These are phyloP conservation scores for Colletotrichum trifolii DNA, from an alignment of 2,329 filamentous ascomycete genomes.

Conservation along the genomic window DNA sequence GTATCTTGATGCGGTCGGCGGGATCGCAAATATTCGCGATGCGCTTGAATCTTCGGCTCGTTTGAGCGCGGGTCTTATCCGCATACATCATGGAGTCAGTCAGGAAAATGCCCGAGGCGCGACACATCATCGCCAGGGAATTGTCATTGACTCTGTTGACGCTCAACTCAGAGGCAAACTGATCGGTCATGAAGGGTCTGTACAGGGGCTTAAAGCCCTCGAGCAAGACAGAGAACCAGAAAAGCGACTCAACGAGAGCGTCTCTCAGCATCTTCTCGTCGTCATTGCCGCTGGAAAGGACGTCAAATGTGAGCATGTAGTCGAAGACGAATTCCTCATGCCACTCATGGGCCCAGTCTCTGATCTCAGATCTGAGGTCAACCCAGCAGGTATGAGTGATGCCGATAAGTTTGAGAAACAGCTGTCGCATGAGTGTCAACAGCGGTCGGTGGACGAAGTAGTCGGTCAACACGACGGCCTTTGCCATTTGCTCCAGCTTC, in stretches of 20 bases:
- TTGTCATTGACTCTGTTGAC: slow-evolving; percentile 1
- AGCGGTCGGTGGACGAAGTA: slow-evolving; percentile 30
- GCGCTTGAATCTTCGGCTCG: slow-evolving; percentile 18
- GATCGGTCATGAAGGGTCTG: slow-evolving; percentile 1
- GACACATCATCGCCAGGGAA: background rate
- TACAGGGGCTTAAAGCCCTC: background rate
- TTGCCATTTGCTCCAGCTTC: slow-evolving; percentile 7
- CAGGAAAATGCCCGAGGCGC: slow-evolving; percentile 19
- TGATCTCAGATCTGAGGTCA: slow-evolving; percentile 1
- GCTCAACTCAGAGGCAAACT: slow-evolving; percentile 8
- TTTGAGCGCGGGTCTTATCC: slow-evolving; percentile 15
- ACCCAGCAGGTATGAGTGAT: slow-evolving; percentile 12
- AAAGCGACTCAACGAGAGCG: slow-evolving; percentile 25
- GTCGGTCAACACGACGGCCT: slow-evolving; percentile 14
- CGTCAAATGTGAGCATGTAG: slow-evolving; percentile 15
- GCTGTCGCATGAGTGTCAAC: slow-evolving; percentile 18
- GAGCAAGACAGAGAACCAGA: slow-evolving; percentile 10
- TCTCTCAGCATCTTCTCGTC: slow-evolving; percentile 26
- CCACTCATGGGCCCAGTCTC: background rate
- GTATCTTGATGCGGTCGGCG: background rate
- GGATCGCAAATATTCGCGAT: slow-evolving; percentile 18
- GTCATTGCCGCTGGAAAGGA: slow-evolving; percentile 15
- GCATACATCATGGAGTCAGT: slow-evolving; percentile 26
- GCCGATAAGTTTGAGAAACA: slow-evolving; percentile 24
- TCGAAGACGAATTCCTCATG: slow-evolving; percentile 23